Evolutionary conservation across 2,329 filamentous ascomycete species (phyloP).

Genomic region (Talaromyces marneffei): DNA sequence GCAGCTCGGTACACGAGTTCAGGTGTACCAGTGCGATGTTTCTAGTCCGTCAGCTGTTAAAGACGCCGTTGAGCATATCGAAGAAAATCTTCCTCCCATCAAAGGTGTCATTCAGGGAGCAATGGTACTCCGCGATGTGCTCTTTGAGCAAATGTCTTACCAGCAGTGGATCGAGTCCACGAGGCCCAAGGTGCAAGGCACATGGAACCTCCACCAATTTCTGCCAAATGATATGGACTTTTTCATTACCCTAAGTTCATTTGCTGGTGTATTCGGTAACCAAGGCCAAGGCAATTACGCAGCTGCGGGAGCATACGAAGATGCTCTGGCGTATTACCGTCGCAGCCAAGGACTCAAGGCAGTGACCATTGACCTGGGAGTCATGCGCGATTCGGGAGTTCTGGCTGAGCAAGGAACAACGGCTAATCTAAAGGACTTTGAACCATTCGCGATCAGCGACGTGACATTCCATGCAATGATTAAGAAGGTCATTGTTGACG

Average conservation of each 20-base stretch:
- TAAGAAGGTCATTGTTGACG: not conserved
- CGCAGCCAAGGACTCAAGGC: not conserved
- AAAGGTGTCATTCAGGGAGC: not conserved
- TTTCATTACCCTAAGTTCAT: not conserved
- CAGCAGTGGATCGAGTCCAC: not conserved
- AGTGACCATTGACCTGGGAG: not conserved
- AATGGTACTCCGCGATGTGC: not conserved
- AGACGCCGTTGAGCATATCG: not conserved
- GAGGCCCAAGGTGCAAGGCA: not conserved
- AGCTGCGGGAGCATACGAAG: not conserved
- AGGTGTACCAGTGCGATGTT: not conserved
- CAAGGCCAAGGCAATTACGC: not conserved
- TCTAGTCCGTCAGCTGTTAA: not conserved
- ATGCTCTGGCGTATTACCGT: not conserved
- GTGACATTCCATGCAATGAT: not conserved
- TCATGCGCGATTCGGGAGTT: not conserved
- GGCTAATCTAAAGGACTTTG: not conserved
- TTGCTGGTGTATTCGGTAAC: not conserved
- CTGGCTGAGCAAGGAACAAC: not conserved
- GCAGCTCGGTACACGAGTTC: not conserved
- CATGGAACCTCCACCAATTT: not conserved
- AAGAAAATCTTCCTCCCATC: not conserved
- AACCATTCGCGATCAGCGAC: not conserved
- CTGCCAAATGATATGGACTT: not conserved
- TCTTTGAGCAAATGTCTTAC: not conserved